Percentiles rank a stretch among this genome's conserved stretches.
Conservation (phyloP, 2,329 filamentous ascomycete genomes). For the Metarhizium robertsii region DNA sequence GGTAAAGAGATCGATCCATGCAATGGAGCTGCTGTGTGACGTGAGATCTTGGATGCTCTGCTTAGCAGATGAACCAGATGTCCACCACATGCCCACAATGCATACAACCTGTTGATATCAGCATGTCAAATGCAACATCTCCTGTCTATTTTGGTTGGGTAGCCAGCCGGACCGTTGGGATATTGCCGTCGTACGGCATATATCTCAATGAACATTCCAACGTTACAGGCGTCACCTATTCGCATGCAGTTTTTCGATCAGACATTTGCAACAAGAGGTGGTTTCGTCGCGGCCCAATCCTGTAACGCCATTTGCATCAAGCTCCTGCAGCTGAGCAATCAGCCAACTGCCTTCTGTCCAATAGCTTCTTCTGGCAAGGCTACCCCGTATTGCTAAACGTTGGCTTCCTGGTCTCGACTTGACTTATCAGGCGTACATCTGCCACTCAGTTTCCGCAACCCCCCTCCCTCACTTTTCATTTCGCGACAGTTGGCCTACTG, state of each 20-base stretch:
- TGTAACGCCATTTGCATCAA: no score
- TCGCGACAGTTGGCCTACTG: not conserved
- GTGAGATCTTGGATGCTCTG: not conserved
- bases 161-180: not conserved
- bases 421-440: not conserved
- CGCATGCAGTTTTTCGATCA: no score
- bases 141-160: not conserved
- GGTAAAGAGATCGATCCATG: not conserved
- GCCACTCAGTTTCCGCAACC: not conserved
- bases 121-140: not conserved
- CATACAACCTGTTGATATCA: not conserved
- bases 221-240: not conserved
- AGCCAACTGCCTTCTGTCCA: no score
- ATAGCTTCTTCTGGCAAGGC: no score
- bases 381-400: no score
- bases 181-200: not conserved
- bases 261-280: no score
- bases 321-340: no score
- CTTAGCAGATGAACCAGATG: not conserved
- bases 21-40: not conserved
- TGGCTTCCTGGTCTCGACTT: no score
- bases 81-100: not conserved
- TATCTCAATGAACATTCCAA: not conserved
- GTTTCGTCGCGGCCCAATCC: no score
- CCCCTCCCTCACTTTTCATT: not conserved